Percentiles rank a stretch among this genome's conserved stretches.
Evolutionary conservation across 78 protist genomes (phyloP).

Genomic region (Cyanophora paradoxa): DNA sequence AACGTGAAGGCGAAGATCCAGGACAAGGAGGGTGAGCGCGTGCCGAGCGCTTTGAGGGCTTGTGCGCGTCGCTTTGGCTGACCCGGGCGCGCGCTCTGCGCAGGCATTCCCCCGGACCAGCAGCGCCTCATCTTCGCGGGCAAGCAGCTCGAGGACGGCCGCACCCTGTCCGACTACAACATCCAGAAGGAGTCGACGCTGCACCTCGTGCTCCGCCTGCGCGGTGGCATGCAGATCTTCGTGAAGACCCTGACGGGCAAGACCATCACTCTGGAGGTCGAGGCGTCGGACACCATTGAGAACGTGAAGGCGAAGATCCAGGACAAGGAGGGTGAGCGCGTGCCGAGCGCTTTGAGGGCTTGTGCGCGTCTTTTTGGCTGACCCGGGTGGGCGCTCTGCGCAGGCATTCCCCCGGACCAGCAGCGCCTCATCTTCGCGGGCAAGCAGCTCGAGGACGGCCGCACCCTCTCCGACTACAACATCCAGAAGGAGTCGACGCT

Average conservation of each 20-base stretch:
- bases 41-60: too few species aligned
- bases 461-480: constrained; percentile 54
- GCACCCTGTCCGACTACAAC: constrained; percentile 54
- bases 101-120: constrained; percentile 60
- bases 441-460: constrained; percentile 62
- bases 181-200: constrained; percentile 87
- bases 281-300: constrained; percentile 29
- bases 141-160: constrained; percentile 62
- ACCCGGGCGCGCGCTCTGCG: too few species aligned
- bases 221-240: constrained; percentile 63
- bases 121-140: constrained; percentile 61
- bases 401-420: constrained; percentile 60
- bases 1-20: constrained; percentile 37
- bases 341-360: too few species aligned
- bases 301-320: constrained; percentile 37
- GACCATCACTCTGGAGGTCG: constrained; percentile 65
- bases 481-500: constrained; percentile 87
- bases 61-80: too few species aligned
- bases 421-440: constrained; percentile 61
- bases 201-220: constrained; percentile 74
- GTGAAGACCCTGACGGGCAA: constrained; percentile 79
- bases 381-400: too few species aligned
- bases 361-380: too few species aligned
- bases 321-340: constrained; percentile 76
- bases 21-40: constrained; percentile 76